phyloP scores from a whole-genome alignment of 2,329 filamentous ascomycete genomes.

The Fusarium pseudocircinatum region DNA sequence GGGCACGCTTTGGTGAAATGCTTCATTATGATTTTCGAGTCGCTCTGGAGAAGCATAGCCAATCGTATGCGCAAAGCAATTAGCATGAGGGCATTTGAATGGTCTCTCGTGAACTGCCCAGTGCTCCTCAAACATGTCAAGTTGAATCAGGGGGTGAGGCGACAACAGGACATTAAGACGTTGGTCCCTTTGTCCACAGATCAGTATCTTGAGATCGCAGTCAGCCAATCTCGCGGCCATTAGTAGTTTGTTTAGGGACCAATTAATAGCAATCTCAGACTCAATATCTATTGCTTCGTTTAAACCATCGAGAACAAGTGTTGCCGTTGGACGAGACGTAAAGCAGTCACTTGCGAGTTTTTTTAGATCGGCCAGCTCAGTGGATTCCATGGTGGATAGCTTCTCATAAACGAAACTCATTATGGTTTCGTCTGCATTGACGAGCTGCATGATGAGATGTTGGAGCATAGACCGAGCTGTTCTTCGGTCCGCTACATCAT shows the following conservation, averaged over 20 bases:
- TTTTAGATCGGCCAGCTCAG: rapidly evolving
- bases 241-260: rapidly evolving
- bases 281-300: rapidly evolving
- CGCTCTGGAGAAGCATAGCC: no score
- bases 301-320: not conserved
- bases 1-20: no score
- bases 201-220: rapidly evolving
- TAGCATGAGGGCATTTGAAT: no score
- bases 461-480: not conserved
- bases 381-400: rapidly evolving
- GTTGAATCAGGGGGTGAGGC: rapidly evolving
- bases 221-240: no score
- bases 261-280: rapidly evolving
- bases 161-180: not conserved
- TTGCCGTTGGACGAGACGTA: rapidly evolving
- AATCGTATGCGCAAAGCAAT: no score
- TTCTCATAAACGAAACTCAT: rapidly evolving
- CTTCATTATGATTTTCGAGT: no score
- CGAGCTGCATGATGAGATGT: rapidly evolving
- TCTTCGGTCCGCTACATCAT: rapidly evolving
- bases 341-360: rapidly evolving
- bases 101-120: no score
- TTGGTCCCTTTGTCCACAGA: not conserved
- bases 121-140: no score
- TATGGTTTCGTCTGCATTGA: rapidly evolving